Conservation (phyloP, 257 asterid genomes). For the Apocynum venetum region DNA sequence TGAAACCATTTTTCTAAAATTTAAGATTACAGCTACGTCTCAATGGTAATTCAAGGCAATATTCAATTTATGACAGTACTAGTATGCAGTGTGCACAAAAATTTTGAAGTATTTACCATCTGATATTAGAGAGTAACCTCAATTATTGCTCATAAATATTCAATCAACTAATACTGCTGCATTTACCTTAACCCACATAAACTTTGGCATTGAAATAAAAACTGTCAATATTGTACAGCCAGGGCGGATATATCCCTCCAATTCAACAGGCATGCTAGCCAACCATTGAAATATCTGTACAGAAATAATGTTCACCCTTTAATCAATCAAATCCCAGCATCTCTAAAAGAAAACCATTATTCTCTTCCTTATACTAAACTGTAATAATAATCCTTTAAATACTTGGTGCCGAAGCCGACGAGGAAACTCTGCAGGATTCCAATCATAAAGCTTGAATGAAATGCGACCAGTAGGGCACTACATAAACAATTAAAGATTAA, state of each 20-base stretch:
- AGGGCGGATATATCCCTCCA: constrained; percentile 94
- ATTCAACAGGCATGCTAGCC: constrained; percentile 93
- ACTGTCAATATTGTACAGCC: constrained; percentile 89
- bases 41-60: neutral
- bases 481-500: constrained; percentile 18
- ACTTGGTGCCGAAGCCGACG: constrained; percentile 93
- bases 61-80: neutral
- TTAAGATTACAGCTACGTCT: neutral
- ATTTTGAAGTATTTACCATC: neutral
- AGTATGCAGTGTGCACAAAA: neutral
- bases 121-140: neutral
- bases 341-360: constrained; percentile 18
- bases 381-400: constrained; percentile 56
- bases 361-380: constrained; percentile 52
- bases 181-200: constrained; percentile 72
- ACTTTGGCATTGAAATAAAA: constrained; percentile 70
- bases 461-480: constrained; percentile 91
- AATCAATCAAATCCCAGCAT: constrained; percentile 27
- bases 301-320: constrained; percentile 14
- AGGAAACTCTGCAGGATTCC: constrained; percentile 98
- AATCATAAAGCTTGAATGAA: constrained; percentile 90
- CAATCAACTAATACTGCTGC: neutral
- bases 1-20: neutral
- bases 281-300: constrained; percentile 83
- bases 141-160: neutral